Conservation (phyloP, 2,329 filamentous ascomycete species). For the Tolypocladium guangdongense region DNA sequence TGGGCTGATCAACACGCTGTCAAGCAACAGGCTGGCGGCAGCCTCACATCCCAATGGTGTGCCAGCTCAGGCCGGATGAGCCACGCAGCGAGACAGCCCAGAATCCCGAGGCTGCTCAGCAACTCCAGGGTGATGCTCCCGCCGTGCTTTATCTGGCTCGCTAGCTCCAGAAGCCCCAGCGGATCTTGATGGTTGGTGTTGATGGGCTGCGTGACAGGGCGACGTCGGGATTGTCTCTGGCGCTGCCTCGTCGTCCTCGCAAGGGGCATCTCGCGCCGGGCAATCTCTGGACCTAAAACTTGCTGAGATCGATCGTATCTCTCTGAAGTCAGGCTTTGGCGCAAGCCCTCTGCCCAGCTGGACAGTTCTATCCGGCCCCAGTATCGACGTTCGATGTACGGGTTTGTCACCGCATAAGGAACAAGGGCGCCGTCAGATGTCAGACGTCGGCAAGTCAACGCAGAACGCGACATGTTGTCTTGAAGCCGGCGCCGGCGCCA, state of each 20-base stretch:
- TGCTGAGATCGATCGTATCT: conserved; percentile 10
- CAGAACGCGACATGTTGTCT: conserved; percentile 4
- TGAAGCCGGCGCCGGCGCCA: conserved; percentile 43
- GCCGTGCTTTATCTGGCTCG: conserved; percentile 51
- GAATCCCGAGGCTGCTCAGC: conserved; percentile 59
- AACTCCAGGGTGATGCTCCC: conserved; percentile 63
- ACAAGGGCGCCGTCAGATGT: neutral
- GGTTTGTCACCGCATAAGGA: conserved; percentile 2
- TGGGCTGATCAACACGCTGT: neutral
- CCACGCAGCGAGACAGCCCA: conserved; percentile 63
- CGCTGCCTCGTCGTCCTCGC: conserved; percentile 1
- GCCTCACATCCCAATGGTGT: conserved; percentile 5
- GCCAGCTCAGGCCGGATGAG: conserved; percentile 22
- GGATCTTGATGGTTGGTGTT: conserved; percentile 52
- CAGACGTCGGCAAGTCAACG: neutral
- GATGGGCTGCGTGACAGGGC: neutral
- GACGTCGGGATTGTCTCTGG: neutral
- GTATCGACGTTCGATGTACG: conserved; percentile 9
- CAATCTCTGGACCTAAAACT: neutral
- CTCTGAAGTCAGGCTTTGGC: conserved; percentile 23
- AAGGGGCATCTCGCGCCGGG: conserved; percentile 4
- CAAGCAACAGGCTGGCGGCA: conserved; percentile 2
- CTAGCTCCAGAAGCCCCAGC: conserved; percentile 62
- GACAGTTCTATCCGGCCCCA: conserved; percentile 22
- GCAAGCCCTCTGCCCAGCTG: conserved; percentile 25